Evolutionary conservation across 768 basidiomycete genomes (phyloP).

Genomic region (Hygrophorus pudorinus): DNA sequence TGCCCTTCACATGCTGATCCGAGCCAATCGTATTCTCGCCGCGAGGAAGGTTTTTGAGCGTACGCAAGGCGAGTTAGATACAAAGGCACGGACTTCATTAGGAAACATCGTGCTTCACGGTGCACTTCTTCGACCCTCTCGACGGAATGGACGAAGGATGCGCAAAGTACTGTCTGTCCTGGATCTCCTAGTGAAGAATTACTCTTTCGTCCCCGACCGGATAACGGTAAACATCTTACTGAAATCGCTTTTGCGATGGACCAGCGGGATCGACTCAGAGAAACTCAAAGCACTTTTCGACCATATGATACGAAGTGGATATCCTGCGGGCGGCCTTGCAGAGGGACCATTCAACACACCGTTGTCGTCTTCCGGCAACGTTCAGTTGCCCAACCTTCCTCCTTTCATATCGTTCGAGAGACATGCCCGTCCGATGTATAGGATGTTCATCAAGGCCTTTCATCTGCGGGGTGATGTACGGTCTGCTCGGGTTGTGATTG

Average conservation of each 20-base stretch:
- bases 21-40: slow-evolving; percentile 29
- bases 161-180: slow-evolving; percentile 31
- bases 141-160: slow-evolving; percentile 36
- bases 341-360: slow-evolving; percentile 38
- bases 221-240: slow-evolving; percentile 63
- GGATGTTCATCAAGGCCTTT: slow-evolving; percentile 63
- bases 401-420: slow-evolving; percentile 39
- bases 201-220: slow-evolving; percentile 51
- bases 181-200: slow-evolving; percentile 29
- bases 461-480: slow-evolving; percentile 40
- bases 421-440: slow-evolving; percentile 62
- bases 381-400: slow-evolving; percentile 29
- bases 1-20: slow-evolving; percentile 29
- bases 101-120: slow-evolving; percentile 53
- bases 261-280: slow-evolving; percentile 26
- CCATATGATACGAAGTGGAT: slow-evolving; percentile 48
- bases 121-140: slow-evolving; percentile 19
- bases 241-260: slow-evolving; percentile 49
- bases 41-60: slow-evolving; percentile 33
- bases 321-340: slow-evolving; percentile 31
- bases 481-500: slow-evolving; percentile 44
- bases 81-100: slow-evolving; percentile 27
- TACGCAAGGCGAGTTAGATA: slow-evolving; percentile 19
- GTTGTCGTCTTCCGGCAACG: slow-evolving; percentile 6
- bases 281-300: slow-evolving; percentile 54